A percentile compares a stretch with the other conserved stretches of the same genome.
phyloP scores from a whole-genome alignment of 1,284 basidiomycete species.

The Marasmius tenuissimus region DNA sequence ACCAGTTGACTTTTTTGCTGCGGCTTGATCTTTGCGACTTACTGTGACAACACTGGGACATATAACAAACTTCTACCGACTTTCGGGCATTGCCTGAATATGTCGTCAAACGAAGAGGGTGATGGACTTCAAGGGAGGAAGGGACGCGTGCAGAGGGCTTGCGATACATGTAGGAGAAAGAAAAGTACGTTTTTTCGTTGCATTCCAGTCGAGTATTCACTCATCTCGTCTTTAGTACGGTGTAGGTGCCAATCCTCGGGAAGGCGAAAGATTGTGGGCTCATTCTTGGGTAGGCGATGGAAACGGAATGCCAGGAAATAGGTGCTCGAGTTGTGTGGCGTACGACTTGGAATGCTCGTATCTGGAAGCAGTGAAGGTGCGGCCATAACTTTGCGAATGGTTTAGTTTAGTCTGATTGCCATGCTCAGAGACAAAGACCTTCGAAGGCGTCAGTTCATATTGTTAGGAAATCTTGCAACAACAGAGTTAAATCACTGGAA shows the following conservation, averaged over 20 bases:
- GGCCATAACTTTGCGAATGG: not conserved
- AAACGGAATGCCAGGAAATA: constrained; percentile 15
- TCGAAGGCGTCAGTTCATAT: not conserved
- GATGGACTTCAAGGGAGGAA: constrained; percentile 47
- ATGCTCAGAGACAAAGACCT: constrained; percentile 13
- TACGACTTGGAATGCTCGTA: constrained; percentile 14
- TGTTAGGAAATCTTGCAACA: not conserved
- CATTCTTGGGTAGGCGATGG: constrained; percentile 10
- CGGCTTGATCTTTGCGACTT: no score
- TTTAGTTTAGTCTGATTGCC: not conserved
- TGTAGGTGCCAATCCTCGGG: constrained; percentile 37
- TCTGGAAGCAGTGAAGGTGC: constrained; percentile 12
- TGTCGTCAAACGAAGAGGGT: constrained; percentile 36
- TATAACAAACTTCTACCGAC: no score
- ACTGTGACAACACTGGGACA: no score
- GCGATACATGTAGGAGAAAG: constrained; percentile 74
- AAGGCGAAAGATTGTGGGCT: not conserved
- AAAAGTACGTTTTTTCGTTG: constrained; percentile 53
- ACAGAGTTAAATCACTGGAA: not conserved
- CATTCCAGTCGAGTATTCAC: not conserved
- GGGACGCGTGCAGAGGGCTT: constrained; percentile 69
- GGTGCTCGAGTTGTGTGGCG: constrained; percentile 17
- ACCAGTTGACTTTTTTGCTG: no score
- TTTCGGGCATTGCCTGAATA: no score
- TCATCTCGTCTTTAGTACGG: constrained; percentile 40